Percentiles rank a stretch among this genome's conserved stretches.
These are phyloP conservation scores for Baorangia bicolor DNA, from an alignment of 768 basidiomycete genomes.

Conservation along the genomic window DNA sequence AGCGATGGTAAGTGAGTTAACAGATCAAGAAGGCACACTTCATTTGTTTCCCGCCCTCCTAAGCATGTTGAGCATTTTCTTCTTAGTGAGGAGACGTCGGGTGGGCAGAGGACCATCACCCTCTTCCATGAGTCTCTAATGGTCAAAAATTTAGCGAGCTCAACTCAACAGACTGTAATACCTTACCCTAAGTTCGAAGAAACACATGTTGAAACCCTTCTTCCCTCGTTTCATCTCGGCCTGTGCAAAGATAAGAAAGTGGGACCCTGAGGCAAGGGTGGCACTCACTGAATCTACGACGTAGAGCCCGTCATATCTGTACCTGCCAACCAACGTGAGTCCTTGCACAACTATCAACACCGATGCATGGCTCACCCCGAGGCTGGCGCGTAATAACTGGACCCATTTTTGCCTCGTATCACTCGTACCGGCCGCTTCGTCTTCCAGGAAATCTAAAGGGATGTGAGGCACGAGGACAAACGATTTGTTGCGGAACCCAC, in stretches of 20 bases:
- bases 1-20: neutral
- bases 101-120: constrained; percentile 19
- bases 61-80: constrained; percentile 15
- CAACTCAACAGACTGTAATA: neutral
- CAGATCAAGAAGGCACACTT: neutral
- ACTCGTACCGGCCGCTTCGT: constrained; percentile 38
- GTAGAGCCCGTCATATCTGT: constrained; percentile 35
- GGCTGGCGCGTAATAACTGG: constrained; percentile 19
- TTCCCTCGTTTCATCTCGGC: constrained; percentile 18
- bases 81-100: constrained; percentile 16
- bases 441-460: constrained; percentile 27
- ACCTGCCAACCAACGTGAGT: constrained; percentile 18
- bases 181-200: constrained; percentile 29
- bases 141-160: neutral
- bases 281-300: constrained; percentile 23
- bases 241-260: constrained; percentile 14
- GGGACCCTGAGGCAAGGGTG: neutral
- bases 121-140: constrained; percentile 25
- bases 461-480: neutral
- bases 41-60: neutral
- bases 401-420: constrained; percentile 29
- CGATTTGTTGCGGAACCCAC: constrained; percentile 7
- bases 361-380: constrained; percentile 19
- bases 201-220: constrained; percentile 27
- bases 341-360: neutral